Evolutionary conservation across 257 asterid species (phyloP), one percentile per base, ranked within the genome.

Genomic region (Ilex asprella): DNA sequence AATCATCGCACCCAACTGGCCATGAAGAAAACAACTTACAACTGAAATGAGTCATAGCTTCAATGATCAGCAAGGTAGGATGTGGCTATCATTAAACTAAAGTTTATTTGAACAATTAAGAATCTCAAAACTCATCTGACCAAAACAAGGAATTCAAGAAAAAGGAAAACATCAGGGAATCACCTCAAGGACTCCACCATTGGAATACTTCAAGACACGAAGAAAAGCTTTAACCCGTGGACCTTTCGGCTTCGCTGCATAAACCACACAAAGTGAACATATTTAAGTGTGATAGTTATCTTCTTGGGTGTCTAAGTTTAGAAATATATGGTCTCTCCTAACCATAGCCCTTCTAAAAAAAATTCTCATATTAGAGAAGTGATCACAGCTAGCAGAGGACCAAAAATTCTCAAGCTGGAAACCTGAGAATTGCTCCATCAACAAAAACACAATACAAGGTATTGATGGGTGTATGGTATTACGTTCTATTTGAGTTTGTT

Each of bases 161-260:
- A 21, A 30, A 10, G n/a, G 30, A 27, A 50, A 5, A 16, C 32
- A 16, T 16, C 6, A 63, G 29, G 54, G 56, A 62, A 56, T 62
- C 72, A 91, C 97, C 95, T 93, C 99, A 39, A 93, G 94, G 66
- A 82, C 87, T 59, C 97, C 97, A 46, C 99, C 99, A 70, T 64
- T 76, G 2, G 99, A 87, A 81, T 89, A 84, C 68, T 89, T 93
- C 65, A 93, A 61, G 74, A 93, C 97, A 65, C 97, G 97, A 56
- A 93, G 94, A 82, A 93, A 93, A 57, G 97, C 99, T 85, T 87
- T 87, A 71, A 87, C 82, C 74, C 86, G 77, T 67, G 82, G 88
- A 35, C 55, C 88, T 84, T 93, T 89, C 43, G 77, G 78, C 84
- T 87, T 87, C 13, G 86, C 99, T 89, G 95, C 79, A 87, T 58